Evolutionary conservation across 495 filamentous ascomycete species (phyloP).

Genomic region (Penicillium bovifimosum): DNA sequence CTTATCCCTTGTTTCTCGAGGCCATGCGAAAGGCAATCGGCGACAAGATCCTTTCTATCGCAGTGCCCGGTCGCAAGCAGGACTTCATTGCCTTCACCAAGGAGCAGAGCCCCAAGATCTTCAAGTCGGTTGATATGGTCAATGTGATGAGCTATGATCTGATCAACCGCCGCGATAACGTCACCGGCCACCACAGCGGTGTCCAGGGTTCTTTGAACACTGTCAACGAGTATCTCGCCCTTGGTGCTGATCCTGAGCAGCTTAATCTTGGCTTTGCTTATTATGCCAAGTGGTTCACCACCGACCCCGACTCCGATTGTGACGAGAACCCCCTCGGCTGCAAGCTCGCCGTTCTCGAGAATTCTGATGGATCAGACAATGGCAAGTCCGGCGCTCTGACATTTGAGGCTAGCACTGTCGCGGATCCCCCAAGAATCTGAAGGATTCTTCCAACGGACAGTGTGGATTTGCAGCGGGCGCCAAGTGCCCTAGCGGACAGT

Average conservation of each 20-base stretch:
- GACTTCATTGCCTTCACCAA: conserved; percentile 72
- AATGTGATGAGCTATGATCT: conserved; percentile 81
- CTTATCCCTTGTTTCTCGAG: conserved; percentile 58
- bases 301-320: conserved; percentile 44
- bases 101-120: conserved; percentile 58
- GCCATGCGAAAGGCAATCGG: conserved; percentile 57
- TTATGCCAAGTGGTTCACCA: conserved; percentile 69
- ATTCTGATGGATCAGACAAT: conserved; percentile 58
- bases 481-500: conserved; percentile 32
- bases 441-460: conserved; percentile 37
- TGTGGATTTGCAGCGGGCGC: conserved; percentile 26
- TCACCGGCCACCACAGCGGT: conserved; percentile 63
- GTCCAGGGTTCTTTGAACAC: conserved; percentile 49
- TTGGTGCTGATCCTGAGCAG: conserved; percentile 51
- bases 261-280: conserved; percentile 71
- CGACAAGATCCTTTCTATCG: conserved; percentile 61
- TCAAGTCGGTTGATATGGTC: conserved; percentile 61
- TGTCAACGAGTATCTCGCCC: conserved; percentile 54
- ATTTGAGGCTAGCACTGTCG: conserved; percentile 45
- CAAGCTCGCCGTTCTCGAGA: conserved; percentile 56
- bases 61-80: conserved; percentile 58
- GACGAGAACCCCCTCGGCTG: conserved; percentile 53
- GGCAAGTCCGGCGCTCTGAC: conserved; percentile 58
- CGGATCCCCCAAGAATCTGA: conserved; percentile 40
- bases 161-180: conserved; percentile 67